Conservation (phyloP, 768 basidiomycete species). For the Trametes elegans region DNA sequence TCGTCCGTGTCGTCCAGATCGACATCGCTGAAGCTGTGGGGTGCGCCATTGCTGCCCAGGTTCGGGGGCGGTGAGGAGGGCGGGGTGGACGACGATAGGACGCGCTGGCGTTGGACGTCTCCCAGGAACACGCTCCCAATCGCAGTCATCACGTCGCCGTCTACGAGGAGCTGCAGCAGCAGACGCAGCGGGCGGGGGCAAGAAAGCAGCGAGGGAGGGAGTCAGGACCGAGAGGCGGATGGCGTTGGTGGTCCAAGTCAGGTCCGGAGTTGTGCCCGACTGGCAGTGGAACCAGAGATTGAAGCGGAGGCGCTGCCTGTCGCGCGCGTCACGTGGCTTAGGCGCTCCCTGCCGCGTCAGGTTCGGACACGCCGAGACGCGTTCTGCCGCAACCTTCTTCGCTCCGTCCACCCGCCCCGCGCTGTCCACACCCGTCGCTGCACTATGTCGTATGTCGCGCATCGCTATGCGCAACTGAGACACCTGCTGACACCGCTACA, state of each 20-base stretch:
- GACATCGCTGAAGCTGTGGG: conserved; percentile 19
- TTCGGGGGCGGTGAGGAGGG: conserved; percentile 43
- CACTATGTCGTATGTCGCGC: conserved; percentile 15
- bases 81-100: conserved; percentile 54
- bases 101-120: conserved; percentile 65
- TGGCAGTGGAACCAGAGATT: no score
- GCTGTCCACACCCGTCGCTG: not conserved
- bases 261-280: not conserved
- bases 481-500: not conserved
- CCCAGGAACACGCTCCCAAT: conserved; percentile 83
- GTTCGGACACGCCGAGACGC: conserved; percentile 14
- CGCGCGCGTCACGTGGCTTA: not conserved
- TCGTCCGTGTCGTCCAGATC: conserved; percentile 18
- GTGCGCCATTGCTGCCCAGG: conserved; percentile 10
- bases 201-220: not conserved
- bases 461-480: not conserved
- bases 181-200: not conserved
- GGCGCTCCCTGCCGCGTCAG: not conserved
- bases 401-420: not conserved
- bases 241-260: not conserved
- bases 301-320: not conserved
- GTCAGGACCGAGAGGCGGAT: not conserved
- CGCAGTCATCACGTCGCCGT: conserved; percentile 39
- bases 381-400: conserved; percentile 8
- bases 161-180: not conserved